Base-by-base conservation (phyloP, 1,284 basidiomycete genomes). In the Exobasidium rhododendri region DNA sequence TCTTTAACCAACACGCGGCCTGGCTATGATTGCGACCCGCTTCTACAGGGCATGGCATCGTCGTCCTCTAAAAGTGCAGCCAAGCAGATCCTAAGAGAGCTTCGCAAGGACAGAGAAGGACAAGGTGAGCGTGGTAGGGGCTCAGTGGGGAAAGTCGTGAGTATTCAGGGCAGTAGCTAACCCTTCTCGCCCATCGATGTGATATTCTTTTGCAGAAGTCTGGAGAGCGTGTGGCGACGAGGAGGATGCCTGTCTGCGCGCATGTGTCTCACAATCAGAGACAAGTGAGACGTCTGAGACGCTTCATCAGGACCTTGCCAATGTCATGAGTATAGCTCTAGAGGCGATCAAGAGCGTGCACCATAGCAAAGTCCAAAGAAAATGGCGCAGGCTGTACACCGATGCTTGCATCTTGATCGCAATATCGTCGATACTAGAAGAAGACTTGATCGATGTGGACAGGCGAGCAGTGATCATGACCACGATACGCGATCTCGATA, bases 401-500 rank as follows among this genome's bases (percentile, higher is more conserved):
- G 51, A 54, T 40, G 35, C 17, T 7, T 54, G 51, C 28, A 31
- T 30, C 10, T 26, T 54, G 30, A 14, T 40, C 7, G 11, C 28
- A 13, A 28, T n/a, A 6, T 26, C 30, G 13, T 30, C 22, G 6
- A 40, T 26, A 26, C 28, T 47, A 6, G 7, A 47, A n/a, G 24
- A 47, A 10, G 20, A 14, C 7, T 6, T 54, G 6, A 40, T n/a
- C 10, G 51, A 32, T 30, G 10, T 30, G 10, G 51, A 13, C 10
- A 28, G 20, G 14, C 13, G n/a, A 7, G 14, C 51, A 54, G 20
- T 32, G 10, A 7, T 20, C 6, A 6, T 31, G 10, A 51, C 56
- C 20, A 17, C 29, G 11, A 60, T 60, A 13, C 4, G 32, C n/a
- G 3, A n/a, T 10, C 58, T 60, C 2, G 58, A 60, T 31, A 30